A percentile compares a stretch with the other conserved stretches of the same genome.
phyloP scores from a whole-genome alignment of 108 stramenopile genomes.

The Seminavis robusta region DNA sequence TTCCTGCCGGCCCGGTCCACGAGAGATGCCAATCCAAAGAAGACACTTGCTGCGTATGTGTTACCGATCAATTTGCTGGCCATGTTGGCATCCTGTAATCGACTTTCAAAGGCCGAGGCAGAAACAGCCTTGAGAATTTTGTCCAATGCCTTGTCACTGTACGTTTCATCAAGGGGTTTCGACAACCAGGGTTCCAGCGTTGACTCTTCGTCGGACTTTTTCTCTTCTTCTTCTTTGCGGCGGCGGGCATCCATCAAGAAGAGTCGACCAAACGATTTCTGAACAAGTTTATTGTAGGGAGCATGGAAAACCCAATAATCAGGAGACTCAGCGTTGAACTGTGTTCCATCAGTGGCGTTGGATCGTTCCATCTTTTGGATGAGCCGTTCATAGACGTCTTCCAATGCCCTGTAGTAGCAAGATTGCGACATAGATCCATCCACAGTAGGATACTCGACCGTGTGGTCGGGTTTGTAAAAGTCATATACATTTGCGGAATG shows the following conservation, averaged over 20 bases:
- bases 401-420: slow-evolving; percentile 94
- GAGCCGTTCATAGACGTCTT: slow-evolving; percentile 88
- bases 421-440: slow-evolving; percentile 92
- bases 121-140: slow-evolving; percentile 52
- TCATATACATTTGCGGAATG: slow-evolving; percentile 94
- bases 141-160: slow-evolving; percentile 72
- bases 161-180: slow-evolving; percentile 85
- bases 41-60: slow-evolving; percentile 96
- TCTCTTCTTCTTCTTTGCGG: slow-evolving; percentile 23
- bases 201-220: slow-evolving; percentile 14
- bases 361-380: slow-evolving; percentile 41
- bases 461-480: slow-evolving; percentile 96
- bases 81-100: slow-evolving; percentile 64
- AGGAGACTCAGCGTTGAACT: slow-evolving; percentile 56
- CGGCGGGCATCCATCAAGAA: slow-evolving; percentile 83
- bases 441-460: slow-evolving; percentile 93
- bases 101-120: slow-evolving; percentile 37
- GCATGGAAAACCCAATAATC: slow-evolving; percentile 96
- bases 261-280: slow-evolving; percentile 91
- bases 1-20: slow-evolving; percentile 69
- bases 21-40: slow-evolving; percentile 84
- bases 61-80: slow-evolving; percentile 89
- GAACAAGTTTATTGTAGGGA: slow-evolving; percentile 98
- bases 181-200: slow-evolving; percentile 48
- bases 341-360: slow-evolving; percentile 11